Evolutionary conservation across 495 filamentous ascomycete genomes (phyloP).

Genomic region (Trichoderma orchidacearum): DNA sequence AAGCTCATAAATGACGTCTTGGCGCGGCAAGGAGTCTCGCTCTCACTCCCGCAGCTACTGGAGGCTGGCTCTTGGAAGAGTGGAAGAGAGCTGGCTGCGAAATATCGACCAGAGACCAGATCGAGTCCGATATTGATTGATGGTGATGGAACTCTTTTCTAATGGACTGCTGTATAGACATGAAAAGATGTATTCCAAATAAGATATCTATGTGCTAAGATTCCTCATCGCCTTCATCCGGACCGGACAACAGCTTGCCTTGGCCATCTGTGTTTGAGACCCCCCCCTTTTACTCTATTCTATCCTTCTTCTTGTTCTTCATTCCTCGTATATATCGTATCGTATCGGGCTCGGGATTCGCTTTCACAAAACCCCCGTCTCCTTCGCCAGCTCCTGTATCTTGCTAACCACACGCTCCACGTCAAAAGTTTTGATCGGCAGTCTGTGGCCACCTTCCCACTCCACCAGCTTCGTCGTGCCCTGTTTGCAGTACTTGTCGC

Average conservation of each 20-base stretch:
- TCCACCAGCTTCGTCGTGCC: constrained; percentile 33
- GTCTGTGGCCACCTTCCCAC: constrained; percentile 48
- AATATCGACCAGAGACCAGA: constrained; percentile 22
- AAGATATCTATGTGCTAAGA: too few relatives aligned
- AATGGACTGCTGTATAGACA: background rate
- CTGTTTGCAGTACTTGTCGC: constrained; percentile 33
- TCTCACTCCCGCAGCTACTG: constrained; percentile 53
- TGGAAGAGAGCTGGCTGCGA: constrained; percentile 27
- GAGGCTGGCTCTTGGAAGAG: constrained; percentile 54
- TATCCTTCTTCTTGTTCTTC: too few relatives aligned
- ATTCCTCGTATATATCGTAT: too few relatives aligned
- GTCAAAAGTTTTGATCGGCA: constrained; percentile 42
- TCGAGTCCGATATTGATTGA: constrained; percentile 31
- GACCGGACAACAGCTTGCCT: too few relatives aligned
- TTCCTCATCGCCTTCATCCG: too few relatives aligned
- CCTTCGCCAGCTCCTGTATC: constrained; percentile 28
- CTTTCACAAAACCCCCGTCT: constrained; percentile 13
- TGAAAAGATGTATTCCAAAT: background rate
- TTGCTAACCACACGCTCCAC: constrained; percentile 32
- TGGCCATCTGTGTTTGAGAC: too few relatives aligned
- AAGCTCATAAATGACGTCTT: constrained; percentile 20
- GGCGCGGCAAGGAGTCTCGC: constrained; percentile 26
- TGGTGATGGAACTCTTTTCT: constrained; percentile 27
- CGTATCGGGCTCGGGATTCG: too few relatives aligned
- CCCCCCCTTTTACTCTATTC: too few relatives aligned